Evolutionary conservation across 768 basidiomycete species (phyloP).

Genomic region (Trametes villosa): DNA sequence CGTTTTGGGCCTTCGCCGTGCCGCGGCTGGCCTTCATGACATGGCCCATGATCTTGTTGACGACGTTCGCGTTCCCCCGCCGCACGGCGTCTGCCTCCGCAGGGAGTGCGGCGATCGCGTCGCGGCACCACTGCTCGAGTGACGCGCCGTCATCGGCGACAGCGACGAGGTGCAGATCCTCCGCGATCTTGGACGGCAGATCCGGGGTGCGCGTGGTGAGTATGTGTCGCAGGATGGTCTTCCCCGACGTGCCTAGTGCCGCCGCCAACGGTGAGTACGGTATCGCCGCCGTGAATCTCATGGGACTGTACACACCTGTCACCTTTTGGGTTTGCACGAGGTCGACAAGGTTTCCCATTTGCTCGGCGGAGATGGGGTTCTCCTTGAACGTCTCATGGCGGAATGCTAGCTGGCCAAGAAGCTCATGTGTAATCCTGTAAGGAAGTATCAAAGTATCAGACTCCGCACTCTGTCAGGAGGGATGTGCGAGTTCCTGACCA

Average conservation of each 20-base stretch:
- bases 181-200: conserved; percentile 48
- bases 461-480: too few relatives aligned
- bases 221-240: conserved; percentile 73
- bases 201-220: conserved; percentile 49
- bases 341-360: conserved; percentile 80
- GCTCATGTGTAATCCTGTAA: conserved; percentile 86
- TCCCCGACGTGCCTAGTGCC: conserved; percentile 75
- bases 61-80: conserved; percentile 72
- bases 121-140: conserved; percentile 57
- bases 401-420: conserved; percentile 76
- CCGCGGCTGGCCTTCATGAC: conserved; percentile 87
- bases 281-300: conserved; percentile 3
- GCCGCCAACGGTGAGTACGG: conserved; percentile 11
- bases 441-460: neutral
- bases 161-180: conserved; percentile 52
- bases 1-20: conserved; percentile 71
- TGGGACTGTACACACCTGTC: conserved; percentile 55
- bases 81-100: conserved; percentile 66
- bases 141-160: conserved; percentile 41
- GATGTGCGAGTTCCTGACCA: conserved; percentile 57
- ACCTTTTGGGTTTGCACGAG: conserved; percentile 67
- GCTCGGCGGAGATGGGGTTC: conserved; percentile 60
- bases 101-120: conserved; percentile 70
- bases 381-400: conserved; percentile 58
- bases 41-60: conserved; percentile 81